phyloP scores from a whole-genome alignment of 257 asterid genomes.

The Salvia miltiorrhiza region DNA sequence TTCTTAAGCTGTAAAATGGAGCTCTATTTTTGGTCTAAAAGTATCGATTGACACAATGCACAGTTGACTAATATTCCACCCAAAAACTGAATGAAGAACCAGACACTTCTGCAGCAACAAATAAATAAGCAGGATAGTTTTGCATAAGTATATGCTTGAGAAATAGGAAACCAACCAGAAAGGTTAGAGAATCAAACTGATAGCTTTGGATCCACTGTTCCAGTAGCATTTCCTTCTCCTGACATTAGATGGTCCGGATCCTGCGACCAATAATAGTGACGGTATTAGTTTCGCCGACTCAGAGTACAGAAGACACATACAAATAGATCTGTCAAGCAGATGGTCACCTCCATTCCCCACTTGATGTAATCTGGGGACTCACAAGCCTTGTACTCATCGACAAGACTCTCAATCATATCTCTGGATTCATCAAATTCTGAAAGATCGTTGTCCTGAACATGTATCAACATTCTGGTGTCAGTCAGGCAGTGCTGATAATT shows the following conservation, averaged over 20 bases:
- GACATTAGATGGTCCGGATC: constrained; percentile 73
- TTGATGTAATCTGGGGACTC: constrained; percentile 99
- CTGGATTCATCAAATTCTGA: constrained; percentile 99
- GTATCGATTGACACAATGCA: not conserved
- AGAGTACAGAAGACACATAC: not conserved
- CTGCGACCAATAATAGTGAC: constrained; percentile 31
- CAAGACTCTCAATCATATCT: constrained; percentile 93
- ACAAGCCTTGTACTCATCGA: constrained; percentile 99
- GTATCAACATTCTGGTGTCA: constrained; percentile 11
- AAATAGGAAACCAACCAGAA: constrained; percentile 11
- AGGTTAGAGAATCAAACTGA: constrained; percentile 30
- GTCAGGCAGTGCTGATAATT: not conserved
- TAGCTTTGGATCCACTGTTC: constrained; percentile 66
- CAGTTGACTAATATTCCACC: not conserved
- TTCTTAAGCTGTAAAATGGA: not conserved
- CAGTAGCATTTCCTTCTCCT: constrained; percentile 83
- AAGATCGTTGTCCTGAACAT: constrained; percentile 88
- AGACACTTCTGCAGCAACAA: not conserved
- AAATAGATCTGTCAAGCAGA: not conserved
- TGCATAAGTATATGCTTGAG: not conserved
- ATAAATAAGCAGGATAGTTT: not conserved
- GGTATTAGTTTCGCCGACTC: not conserved
- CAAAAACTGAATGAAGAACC: not conserved
- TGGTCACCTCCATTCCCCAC: constrained; percentile 95
- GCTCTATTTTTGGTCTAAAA: not conserved